phyloP scores from a whole-genome alignment of 768 basidiomycete genomes.

The Tylopilus rubrobrunneus region DNA sequence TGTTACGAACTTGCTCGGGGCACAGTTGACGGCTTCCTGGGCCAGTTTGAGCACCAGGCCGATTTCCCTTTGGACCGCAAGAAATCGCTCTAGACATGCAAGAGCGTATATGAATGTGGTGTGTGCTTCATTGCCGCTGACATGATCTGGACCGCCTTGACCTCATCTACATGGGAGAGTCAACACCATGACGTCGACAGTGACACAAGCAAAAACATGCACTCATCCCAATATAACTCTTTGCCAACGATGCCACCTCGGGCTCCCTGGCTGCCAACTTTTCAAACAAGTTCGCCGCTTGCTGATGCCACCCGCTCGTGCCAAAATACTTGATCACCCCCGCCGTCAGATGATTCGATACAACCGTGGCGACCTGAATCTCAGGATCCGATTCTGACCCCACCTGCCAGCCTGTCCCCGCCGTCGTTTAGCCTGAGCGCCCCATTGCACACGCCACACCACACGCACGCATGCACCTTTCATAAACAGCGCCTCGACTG shows the following conservation, averaged over 20 bases:
- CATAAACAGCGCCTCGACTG: constrained; percentile 82
- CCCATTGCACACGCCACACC: no score
- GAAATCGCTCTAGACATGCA: constrained; percentile 95
- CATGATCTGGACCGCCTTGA: constrained; percentile 93
- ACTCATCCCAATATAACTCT: constrained; percentile 98
- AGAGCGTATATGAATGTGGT: constrained; percentile 89
- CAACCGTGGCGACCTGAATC: constrained; percentile 95
- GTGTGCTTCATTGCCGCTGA: constrained; percentile 77
- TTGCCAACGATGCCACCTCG: constrained; percentile 84
- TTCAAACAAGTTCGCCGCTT: constrained; percentile 91
- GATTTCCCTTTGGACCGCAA: constrained; percentile 78
- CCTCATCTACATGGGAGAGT: constrained; percentile 67
- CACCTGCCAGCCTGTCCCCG: constrained; percentile 84
- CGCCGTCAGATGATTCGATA: constrained; percentile 96
- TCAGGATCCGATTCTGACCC: constrained; percentile 99
- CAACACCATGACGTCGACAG: background rate
- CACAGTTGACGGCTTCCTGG: constrained; percentile 93
- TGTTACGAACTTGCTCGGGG: constrained; percentile 98
- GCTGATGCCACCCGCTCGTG: constrained; percentile 81
- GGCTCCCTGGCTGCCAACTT: constrained; percentile 82
- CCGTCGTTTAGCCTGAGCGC: background rate
- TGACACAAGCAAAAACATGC: constrained; percentile 32
- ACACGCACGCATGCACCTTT: constrained; percentile 51
- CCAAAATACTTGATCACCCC: constrained; percentile 99
- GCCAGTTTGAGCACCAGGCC: constrained; percentile 90